Conservation (phyloP, 345 rosid species). For the Cardamine chenopodiifolia region DNA sequence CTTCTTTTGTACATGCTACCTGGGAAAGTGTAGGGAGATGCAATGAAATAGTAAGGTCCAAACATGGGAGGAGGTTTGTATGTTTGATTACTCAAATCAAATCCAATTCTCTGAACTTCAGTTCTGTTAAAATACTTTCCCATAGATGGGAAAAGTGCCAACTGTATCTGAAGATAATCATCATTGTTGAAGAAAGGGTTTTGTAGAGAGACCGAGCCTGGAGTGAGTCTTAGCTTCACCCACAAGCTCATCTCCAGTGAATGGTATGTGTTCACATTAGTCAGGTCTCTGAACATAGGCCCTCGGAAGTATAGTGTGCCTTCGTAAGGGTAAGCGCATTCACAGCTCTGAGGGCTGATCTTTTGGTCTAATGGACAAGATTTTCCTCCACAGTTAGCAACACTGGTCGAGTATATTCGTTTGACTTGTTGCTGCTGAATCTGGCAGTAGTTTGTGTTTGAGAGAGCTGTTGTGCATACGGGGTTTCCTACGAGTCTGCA, state of each 20-base stretch:
- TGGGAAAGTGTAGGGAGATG: conserved; percentile 83
- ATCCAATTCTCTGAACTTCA: conserved; percentile 72
- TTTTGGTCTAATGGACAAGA: conserved; percentile 66
- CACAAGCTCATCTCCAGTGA: conserved; percentile 80
- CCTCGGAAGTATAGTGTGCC: conserved; percentile 86
- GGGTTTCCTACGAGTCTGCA: conserved; percentile 89
- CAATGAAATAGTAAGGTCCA: conserved; percentile 88
- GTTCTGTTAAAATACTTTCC: conserved; percentile 66
- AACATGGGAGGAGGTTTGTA: conserved; percentile 78
- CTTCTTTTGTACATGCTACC: conserved; percentile 47
- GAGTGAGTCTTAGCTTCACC: conserved; percentile 68
- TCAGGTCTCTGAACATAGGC: conserved; percentile 69
- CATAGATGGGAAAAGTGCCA: conserved; percentile 69
- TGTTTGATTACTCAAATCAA: conserved; percentile 82
- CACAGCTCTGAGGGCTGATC: conserved; percentile 92
- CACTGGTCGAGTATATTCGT: conserved; percentile 73
- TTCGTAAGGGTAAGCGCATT: conserved; percentile 83
- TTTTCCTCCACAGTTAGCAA: conserved; percentile 71
- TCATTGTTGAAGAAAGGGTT: conserved; percentile 81
- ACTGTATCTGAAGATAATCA: conserved; percentile 86
- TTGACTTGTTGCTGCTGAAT: conserved; percentile 53
- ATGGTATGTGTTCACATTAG: conserved; percentile 65
- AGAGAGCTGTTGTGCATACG: conserved; percentile 62
- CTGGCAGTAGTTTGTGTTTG: conserved; percentile 75
- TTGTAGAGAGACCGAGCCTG: conserved; percentile 83